A percentile compares a stretch with the other conserved stretches of the same genome.
phyloP scores from a whole-genome alignment of 1,284 basidiomycete genomes.

The Taiwanofungus camphoratus region DNA sequence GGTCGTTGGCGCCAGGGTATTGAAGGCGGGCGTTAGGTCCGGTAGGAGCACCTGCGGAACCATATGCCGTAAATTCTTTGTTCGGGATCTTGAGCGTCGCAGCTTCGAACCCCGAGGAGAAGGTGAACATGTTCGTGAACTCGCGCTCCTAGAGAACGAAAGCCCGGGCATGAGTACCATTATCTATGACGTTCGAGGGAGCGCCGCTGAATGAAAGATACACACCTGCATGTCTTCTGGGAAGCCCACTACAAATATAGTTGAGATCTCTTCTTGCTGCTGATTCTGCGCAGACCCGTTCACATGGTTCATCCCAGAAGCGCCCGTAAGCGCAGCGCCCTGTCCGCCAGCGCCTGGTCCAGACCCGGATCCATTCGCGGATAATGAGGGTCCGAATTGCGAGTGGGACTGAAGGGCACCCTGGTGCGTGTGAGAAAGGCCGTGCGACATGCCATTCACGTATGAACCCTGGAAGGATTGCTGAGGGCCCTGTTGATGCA shows the following conservation, averaged over 20 bases:
- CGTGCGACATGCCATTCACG: conserved; percentile 23
- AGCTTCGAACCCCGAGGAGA: conserved; percentile 93
- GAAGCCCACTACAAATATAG: conserved; percentile 98
- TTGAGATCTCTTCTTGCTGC: conserved; percentile 83
- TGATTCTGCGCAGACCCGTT: conserved; percentile 22
- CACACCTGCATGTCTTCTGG: conserved; percentile 97
- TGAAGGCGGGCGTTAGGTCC: conserved; percentile 21
- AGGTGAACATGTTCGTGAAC: conserved; percentile 99
- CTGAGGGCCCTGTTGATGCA: conserved; percentile 17
- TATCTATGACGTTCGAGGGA: conserved; percentile 6
- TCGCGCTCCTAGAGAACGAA: conserved; percentile 75
- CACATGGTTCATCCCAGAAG: conserved; percentile 25
- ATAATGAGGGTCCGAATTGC: conserved; percentile 64
- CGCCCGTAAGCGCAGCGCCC: conserved; percentile 16
- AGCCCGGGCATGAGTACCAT: conserved; percentile 11
- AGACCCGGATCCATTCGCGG: conserved; percentile 31
- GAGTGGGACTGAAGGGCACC: conserved; percentile 59
- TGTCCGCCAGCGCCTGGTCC: conserved; percentile 18
- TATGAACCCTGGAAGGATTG: conserved; percentile 31
- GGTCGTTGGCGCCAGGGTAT: conserved; percentile 58
- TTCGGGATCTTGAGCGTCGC: conserved; percentile 96
- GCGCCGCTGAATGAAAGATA: conserved; percentile 15
- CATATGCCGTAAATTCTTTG: conserved; percentile 75
- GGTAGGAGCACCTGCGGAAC: conserved; percentile 31
- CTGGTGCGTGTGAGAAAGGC: conserved; percentile 30